A percentile compares a stretch with the other conserved stretches of the same genome.
These are phyloP conservation scores for Mortierella sp. DNA, from an alignment of 371 early-diverging fungal genomes.

Conservation along the genomic window DNA sequence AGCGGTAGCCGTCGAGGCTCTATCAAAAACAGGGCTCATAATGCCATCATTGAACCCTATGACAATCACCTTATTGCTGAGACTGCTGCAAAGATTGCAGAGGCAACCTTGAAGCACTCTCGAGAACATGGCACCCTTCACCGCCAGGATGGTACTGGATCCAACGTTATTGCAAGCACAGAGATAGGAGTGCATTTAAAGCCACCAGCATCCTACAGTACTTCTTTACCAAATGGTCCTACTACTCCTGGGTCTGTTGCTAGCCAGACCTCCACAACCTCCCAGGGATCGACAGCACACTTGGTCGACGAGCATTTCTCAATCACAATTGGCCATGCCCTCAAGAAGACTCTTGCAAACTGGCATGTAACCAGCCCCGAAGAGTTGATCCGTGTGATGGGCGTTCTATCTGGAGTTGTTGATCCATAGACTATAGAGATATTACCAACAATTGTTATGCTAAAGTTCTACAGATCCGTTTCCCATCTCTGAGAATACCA, in stretches of 20 bases:
- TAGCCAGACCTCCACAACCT: slow-evolving; percentile 20
- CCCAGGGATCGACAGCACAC: slow-evolving; percentile 10
- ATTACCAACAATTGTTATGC: background rate
- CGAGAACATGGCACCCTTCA: slow-evolving; percentile 19
- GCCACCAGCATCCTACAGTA: slow-evolving; percentile 5
- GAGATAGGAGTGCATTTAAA: slow-evolving; percentile 9
- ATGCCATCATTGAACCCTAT: slow-evolving; percentile 26
- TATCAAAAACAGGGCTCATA: background rate
- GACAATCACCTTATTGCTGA: slow-evolving; percentile 28
- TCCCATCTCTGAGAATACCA: too few species aligned
- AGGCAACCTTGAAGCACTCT: slow-evolving; percentile 33
- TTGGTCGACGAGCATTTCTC: slow-evolving; percentile 65
- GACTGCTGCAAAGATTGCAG: slow-evolving; percentile 47
- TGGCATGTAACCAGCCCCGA: slow-evolving; percentile 80
- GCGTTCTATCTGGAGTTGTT: slow-evolving; percentile 37
- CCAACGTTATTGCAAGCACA: background rate
- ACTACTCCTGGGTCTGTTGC: slow-evolving; percentile 25
- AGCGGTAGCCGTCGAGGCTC: slow-evolving; percentile 25
- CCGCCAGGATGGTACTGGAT: slow-evolving; percentile 2
- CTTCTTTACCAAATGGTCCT: slow-evolving; percentile 2
- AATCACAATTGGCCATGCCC: slow-evolving; percentile 79
- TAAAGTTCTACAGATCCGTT: too few species aligned
- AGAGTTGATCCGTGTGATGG: slow-evolving; percentile 63
- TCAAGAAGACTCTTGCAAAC: slow-evolving; percentile 83
- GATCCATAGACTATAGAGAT: slow-evolving; percentile 19